Conservation (phyloP, 2,329 filamentous ascomycete species). For the Curvularia hawaiiensis region DNA sequence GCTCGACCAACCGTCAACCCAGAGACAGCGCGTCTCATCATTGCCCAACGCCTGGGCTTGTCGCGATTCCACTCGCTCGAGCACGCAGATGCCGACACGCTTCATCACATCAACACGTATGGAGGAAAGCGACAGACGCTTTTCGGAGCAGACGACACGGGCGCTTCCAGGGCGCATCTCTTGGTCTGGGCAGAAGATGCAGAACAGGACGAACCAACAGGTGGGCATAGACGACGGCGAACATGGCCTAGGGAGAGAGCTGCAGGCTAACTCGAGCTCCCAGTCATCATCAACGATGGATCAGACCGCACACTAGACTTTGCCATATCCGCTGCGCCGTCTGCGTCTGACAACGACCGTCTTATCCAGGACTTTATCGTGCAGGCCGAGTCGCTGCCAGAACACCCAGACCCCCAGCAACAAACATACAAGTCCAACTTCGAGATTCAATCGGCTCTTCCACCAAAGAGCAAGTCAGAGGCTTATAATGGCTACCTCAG, state of each 20-base stretch:
- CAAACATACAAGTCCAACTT: slow-evolving; percentile 33
- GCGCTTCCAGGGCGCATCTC: slow-evolving; percentile 33
- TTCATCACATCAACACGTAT: slow-evolving; percentile 55
- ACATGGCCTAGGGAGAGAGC: neutral
- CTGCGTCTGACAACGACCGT: slow-evolving; percentile 41
- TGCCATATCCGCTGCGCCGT: slow-evolving; percentile 41
- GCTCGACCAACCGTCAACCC: slow-evolving; percentile 44
- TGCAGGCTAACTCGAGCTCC: slow-evolving; percentile 21
- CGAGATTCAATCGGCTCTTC: slow-evolving; percentile 29
- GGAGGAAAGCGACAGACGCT: slow-evolving; percentile 49
- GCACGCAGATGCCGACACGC: slow-evolving; percentile 46
- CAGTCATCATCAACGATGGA: slow-evolving; percentile 34
- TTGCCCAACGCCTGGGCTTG: slow-evolving; percentile 58
- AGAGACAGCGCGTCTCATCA: slow-evolving; percentile 55
- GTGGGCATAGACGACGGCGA: slow-evolving; percentile 27
- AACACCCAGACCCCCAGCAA: slow-evolving; percentile 31
- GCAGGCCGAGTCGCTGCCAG: slow-evolving; percentile 43
- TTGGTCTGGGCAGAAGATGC: slow-evolving; percentile 51
- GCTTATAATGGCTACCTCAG: slow-evolving; percentile 40
- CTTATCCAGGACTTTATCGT: slow-evolving; percentile 44
- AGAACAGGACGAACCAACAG: slow-evolving; percentile 37
- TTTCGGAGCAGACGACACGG: slow-evolving; percentile 42
- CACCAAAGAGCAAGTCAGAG: slow-evolving; percentile 23
- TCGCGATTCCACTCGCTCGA: slow-evolving; percentile 55
- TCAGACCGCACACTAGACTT: slow-evolving; percentile 30